Base-by-base conservation (phyloP, 441 rosid genomes). In the Brassica hybrid region DNA sequence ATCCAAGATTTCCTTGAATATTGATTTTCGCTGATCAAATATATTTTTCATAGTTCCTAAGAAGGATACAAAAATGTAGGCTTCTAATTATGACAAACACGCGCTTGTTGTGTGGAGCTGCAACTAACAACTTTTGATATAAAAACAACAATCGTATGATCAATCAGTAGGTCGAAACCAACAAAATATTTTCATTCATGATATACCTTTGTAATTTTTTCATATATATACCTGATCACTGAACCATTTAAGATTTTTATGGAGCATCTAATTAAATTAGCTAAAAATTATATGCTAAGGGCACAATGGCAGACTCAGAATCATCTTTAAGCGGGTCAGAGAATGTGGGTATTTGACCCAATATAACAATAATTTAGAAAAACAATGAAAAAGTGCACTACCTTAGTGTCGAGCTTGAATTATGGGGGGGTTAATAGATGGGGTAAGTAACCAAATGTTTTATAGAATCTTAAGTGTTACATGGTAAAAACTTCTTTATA, bases 51-150 rank as follows among this genome's bases (percentile, higher is more conserved):
- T 41, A 41, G 36, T 67, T 67, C 13, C 7, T n/a, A 45, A 45
- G 34, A 66, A 66, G 19, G 27, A 66, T 43, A 45, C 58, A 41
- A 66, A 21, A 21, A 21, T 45, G 13, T 43, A 41, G 56, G 70
- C 6, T 66, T 21, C 70, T 52, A 43, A 66, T 52, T 52, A 68
- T 10, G 72, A 27, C 48, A 69, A 69, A 30, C 62, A 52, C 10
- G 30, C 27, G 27, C 48, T 30, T 30, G 48, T 54, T 54, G 72
- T 52, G 11, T 69, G 45, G 48, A 52, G 25, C 45, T 52, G 17
- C 62, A 69, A 30, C 45, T 30, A 69, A 52, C 45, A 54, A 69
- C 62, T 27, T 52, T 69, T 52, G 45, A 30, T 69, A 54, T 67
- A 23, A 45, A 67, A 67, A 27, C 43, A 48, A 50, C 27, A 30